Base-by-base conservation (phyloP, 2,329 filamentous ascomycete species). In the Calonectria crousiana region DNA sequence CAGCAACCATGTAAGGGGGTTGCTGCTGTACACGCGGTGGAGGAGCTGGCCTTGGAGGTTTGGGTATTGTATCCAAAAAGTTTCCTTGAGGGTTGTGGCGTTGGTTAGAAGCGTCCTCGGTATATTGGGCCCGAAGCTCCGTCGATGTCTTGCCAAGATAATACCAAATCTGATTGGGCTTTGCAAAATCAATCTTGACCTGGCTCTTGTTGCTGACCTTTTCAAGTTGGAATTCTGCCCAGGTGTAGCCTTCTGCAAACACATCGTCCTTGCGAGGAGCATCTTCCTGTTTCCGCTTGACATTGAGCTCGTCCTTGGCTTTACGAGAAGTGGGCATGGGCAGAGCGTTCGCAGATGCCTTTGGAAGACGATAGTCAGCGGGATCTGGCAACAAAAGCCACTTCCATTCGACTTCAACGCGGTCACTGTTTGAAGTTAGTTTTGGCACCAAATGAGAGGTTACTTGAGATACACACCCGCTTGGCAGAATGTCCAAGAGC, bases 121-220 rank as follows among this genome's bases (percentile, higher is more conserved):
- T 98, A 85, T 97, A 99, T 83, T 97, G 95, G 32, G 95, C 93
- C 84, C 93, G 95, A 69, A 95, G 94, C 81, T 98, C 96, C 9
- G 96, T 98, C 28, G 96, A 98, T 26, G 90, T 91, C 83, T 92
- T 92, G 38, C 95, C 95, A 74, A 99, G 89, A 83, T 98, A 98
- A 85, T 95, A 91, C 95, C 96, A 98, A 23, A 98, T 84, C 82
- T 95, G 93, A 75, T 96, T 91, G 20, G 92, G 89, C 82, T 94
- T 94, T 74, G 85, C 85, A 11, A 98, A 84, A 81, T 98, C 92
- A 72, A 97, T 87, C 84, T 93, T 94, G 81, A 88, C 89, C 83
- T 94, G 92, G 69, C 87, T 88, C 75, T 87, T 87, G 79, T 93
- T 94, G 75, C 81, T 82, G 67, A 89, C 86, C 52, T 90, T 88